Evolutionary conservation across 805 yeast genomes (phyloP), one percentile per base, ranked within the genome.

Genomic region (Pichia heedii): DNA sequence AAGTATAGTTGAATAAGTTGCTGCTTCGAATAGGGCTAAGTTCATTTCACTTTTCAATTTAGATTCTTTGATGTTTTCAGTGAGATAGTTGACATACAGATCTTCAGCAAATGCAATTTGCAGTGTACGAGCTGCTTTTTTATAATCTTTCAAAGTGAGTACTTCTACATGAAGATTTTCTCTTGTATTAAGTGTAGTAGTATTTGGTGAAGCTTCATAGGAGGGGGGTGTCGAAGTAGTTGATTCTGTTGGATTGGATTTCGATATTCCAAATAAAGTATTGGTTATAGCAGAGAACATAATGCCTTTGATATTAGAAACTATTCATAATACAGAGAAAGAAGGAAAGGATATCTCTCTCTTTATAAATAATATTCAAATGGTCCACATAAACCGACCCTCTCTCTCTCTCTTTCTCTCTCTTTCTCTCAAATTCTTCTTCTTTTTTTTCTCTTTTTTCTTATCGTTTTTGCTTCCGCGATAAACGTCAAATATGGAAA

Each of bases 61-160:
- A 18, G 55, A 59, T 43, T 60, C 62, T 36, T 54, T 56, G 44
- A 65, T 68, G 38, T 61, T 68, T 10, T 71, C 66, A 42, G 70
- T 74, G 46, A 71, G 65, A 49, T 74, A 76, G 48, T 68, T 66
- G 45, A 73, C 69, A 51, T 75, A 75, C 26, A 75, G 69, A 56
- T 77, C 82, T 41, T 73, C 70, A 50, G 68, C 71, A 54, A 77
- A 77, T 5, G 79, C 74, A 42, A 73, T 60, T 42, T 68, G 67
- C 42, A 77, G 62, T 8, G 80, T 74, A 45, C 66, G 66, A 21
- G 81, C 80, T 22, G 78, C 78, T 46, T 76, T 67, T 47, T 69
- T 71, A 51, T 74, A 77, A 50, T 76, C 80, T 39, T 62, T 55
- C 16, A 61, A 50, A 5, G 53, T 54, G 15, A 64, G 54, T 8